Evolutionary conservation across 2,329 filamentous ascomycete species (phyloP), one percentile per base, ranked within the genome.

Genomic region (Colletotrichum sp.): DNA sequence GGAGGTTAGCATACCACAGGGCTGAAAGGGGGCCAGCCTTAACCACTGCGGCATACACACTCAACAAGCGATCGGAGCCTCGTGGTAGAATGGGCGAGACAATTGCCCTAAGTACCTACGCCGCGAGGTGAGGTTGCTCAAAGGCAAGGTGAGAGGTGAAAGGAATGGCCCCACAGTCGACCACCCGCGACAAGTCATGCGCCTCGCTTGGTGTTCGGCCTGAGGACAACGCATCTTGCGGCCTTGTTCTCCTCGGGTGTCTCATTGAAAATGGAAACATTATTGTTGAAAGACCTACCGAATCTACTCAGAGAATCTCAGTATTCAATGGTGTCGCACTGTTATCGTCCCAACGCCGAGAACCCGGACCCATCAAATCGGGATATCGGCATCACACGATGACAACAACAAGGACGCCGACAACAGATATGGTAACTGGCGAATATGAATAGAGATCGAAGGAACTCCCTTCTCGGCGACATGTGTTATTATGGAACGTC

Each of bases 401-500:
- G 39, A n/a, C 39, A n/a, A 44, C 8, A 3, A 5, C 6, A 39
- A 39, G 15, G 15, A 39, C 8, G 34, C 0, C 15, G 36, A 9
- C 8, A 39, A 39, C 16, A 18, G 8, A 18, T 39, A 39, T 18
- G 2, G 16, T 18, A 9, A 39, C 0, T 39, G 36, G 9, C 39
- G 3, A 9, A 44, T 5, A n/a, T 18, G 39, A 3, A n/a, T 10
- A 44, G 16, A 44, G 8, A 9, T 2, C 5, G 5, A 44, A 12
- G 39, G 0, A 3, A 4, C 39, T 44, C 9, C 39, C 0, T 1
- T 2, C 2, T 18, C 2, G 39, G 9, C 39, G 18, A 44, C 39
- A n/a, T 7, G 18, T n/a, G 18, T 2, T 10, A 44, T n/a, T 4
- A 6, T 6, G 18, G 39, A 12, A n/a, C 18, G 3, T 44, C 18